These are phyloP conservation scores for Solanum hybrid DNA, from an alignment of 305 asterid genomes.

Conservation along the genomic window DNA sequence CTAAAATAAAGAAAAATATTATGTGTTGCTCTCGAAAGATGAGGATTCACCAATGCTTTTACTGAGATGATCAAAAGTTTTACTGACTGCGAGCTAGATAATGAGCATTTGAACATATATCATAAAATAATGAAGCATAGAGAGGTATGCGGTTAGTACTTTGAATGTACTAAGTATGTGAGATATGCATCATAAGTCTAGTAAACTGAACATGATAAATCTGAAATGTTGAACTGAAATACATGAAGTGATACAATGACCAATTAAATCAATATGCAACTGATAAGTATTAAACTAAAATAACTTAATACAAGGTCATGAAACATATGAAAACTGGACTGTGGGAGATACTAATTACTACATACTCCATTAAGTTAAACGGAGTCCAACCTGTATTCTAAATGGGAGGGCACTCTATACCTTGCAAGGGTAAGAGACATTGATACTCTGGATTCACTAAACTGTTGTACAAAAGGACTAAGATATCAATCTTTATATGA, in stretches of 20 bases:
- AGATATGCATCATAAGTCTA: background rate
- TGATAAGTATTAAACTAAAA: background rate
- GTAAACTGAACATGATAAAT: background rate
- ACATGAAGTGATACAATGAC: background rate
- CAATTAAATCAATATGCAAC: background rate
- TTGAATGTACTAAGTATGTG: background rate
- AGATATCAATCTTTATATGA: background rate
- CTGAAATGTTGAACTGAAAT: background rate
- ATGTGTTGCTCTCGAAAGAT: background rate
- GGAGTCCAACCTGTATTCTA: background rate
- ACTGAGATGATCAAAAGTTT: background rate
- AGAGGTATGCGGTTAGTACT: background rate
- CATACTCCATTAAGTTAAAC: background rate
- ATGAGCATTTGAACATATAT: background rate
- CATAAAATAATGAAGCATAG: background rate
- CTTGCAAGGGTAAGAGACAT: background rate
- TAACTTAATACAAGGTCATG: background rate
- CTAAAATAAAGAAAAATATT: background rate
- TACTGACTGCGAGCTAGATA: background rate
- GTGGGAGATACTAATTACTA: background rate
- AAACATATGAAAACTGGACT: background rate
- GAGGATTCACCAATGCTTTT: background rate
- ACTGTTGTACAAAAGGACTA: background rate
- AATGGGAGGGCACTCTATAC: background rate
- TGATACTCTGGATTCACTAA: background rate